Evolutionary conservation across 768 basidiomycete species (phyloP).

Genomic region (Boletus sp.): DNA sequence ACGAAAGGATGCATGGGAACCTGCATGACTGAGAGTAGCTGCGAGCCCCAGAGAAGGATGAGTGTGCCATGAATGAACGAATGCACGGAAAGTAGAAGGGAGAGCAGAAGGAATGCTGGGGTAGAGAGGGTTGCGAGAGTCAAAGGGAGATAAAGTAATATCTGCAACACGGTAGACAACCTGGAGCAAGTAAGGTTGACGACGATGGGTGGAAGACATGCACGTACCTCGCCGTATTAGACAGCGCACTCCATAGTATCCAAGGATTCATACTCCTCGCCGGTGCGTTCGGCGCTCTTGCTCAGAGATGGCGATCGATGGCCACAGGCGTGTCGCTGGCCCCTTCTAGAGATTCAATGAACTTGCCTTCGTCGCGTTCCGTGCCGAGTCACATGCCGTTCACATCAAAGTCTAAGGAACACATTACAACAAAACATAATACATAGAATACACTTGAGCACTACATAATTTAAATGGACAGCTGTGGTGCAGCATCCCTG

Average conservation of each 20-base stretch:
- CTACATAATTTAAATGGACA: slow-evolving; percentile 18
- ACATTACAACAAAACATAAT: background rate
- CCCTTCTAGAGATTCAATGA: background rate
- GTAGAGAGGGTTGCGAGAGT: slow-evolving; percentile 82
- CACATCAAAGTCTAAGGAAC: background rate
- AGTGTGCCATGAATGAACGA: slow-evolving; percentile 82
- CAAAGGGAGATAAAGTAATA: slow-evolving; percentile 79
- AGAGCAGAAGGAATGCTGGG: slow-evolving; percentile 77
- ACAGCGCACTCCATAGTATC: slow-evolving; percentile 64
- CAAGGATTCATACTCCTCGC: slow-evolving; percentile 47
- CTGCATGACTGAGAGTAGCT: slow-evolving; percentile 73
- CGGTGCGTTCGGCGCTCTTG: slow-evolving; percentile 1
- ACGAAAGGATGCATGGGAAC: slow-evolving; percentile 86
- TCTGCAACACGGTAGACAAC: slow-evolving; percentile 74
- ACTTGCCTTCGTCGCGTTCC: background rate
- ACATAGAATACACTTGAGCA: slow-evolving; percentile 1
- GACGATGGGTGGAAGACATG: background rate
- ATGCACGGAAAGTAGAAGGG: slow-evolving; percentile 72
- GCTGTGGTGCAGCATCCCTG: slow-evolving; percentile 20
- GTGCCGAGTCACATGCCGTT: slow-evolving; percentile 5
- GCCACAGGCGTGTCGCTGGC: background rate
- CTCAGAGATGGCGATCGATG: background rate
- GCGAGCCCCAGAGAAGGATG: slow-evolving; percentile 67
- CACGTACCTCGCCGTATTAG: slow-evolving; percentile 58
- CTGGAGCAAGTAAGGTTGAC: slow-evolving; percentile 35